phyloP scores from a whole-genome alignment of 306 rosid genomes.

The Cyamopsis tetragonoloba region DNA sequence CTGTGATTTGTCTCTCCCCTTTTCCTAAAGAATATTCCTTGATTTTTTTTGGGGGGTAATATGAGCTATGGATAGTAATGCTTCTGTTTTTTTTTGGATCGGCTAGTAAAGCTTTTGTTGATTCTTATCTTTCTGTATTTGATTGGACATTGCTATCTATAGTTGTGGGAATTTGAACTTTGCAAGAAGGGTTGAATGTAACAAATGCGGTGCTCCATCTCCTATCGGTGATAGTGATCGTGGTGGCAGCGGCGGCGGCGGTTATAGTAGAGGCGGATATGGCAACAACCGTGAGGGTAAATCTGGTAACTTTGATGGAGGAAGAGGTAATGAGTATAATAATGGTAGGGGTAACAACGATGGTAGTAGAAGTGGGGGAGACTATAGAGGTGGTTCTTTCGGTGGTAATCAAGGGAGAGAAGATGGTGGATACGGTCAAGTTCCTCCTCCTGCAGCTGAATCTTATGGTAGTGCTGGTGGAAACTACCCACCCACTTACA shows the following conservation, averaged over 20 bases:
- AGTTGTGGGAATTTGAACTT: constrained; percentile 95
- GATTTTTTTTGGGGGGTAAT: background rate
- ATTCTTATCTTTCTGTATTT: background rate
- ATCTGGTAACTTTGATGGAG: constrained; percentile 50
- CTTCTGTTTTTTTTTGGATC: no score
- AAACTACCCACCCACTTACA: constrained; percentile 49
- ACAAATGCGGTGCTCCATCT: constrained; percentile 90
- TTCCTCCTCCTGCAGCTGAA: constrained; percentile 57
- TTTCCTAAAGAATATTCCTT: no score
- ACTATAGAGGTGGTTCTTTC: constrained; percentile 57
- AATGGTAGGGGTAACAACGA: constrained; percentile 41
- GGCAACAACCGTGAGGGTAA: constrained; percentile 48
- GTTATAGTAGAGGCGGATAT: constrained; percentile 49
- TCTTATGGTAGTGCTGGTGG: constrained; percentile 63
- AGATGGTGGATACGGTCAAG: constrained; percentile 72
- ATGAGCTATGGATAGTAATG: no score
- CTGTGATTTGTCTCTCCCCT: no score
- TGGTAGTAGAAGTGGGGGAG: constrained; percentile 59
- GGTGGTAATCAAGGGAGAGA: constrained; percentile 73
- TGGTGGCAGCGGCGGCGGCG: constrained; percentile 34
- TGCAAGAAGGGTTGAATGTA: constrained; percentile 94
- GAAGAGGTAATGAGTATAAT: constrained; percentile 50
- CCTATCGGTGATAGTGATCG: constrained; percentile 61
- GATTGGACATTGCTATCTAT: constrained; percentile 21
- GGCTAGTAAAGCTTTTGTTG: no score